phyloP scores from a whole-genome alignment of 1,284 basidiomycete species.

The Heterobasidion occidentale region DNA sequence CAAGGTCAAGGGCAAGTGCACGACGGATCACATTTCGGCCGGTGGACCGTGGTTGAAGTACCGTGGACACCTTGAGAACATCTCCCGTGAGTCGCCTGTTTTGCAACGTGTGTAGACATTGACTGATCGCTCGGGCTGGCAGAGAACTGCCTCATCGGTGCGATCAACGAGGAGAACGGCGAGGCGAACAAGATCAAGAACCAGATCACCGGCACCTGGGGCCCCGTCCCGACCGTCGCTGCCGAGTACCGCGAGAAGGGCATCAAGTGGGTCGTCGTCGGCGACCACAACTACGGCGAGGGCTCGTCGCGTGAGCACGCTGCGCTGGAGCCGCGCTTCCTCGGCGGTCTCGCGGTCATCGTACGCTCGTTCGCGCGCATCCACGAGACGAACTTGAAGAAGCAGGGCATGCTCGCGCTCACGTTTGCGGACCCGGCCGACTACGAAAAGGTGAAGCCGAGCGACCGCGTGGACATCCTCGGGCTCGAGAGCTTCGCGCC shows the following conservation, averaged over 20 bases:
- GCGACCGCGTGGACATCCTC: constrained; percentile 79
- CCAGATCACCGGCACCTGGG: constrained; percentile 84
- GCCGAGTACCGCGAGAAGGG: constrained; percentile 85
- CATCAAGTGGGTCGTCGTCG: constrained; percentile 94
- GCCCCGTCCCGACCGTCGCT: constrained; percentile 78
- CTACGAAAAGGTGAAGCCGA: constrained; percentile 83
- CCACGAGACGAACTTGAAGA: constrained; percentile 98
- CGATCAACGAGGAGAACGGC: constrained; percentile 91
- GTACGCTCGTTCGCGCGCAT: constrained; percentile 95
- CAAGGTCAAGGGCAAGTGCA: constrained; percentile 99
- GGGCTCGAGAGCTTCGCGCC: constrained; percentile 81
- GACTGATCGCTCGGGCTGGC: constrained; percentile 7
- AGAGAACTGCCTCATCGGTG: constrained; percentile 97
- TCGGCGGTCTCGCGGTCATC: constrained; percentile 94
- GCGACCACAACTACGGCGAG: constrained; percentile 96
- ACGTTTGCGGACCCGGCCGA: constrained; percentile 85
- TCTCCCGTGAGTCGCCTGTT: constrained; percentile 84
- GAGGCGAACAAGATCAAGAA: constrained; percentile 97
- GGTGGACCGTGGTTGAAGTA: constrained; percentile 99
- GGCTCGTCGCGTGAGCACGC: constrained; percentile 98
- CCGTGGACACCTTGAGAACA: constrained; percentile 98
- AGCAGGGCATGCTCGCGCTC: constrained; percentile 91
- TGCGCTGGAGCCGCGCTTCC: constrained; percentile 94
- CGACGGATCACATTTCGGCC: constrained; percentile 87
- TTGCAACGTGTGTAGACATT: too few species aligned